These are phyloP conservation scores for Xylaria multiplex DNA, from an alignment of 2,329 filamentous ascomycete genomes.

Conservation along the genomic window DNA sequence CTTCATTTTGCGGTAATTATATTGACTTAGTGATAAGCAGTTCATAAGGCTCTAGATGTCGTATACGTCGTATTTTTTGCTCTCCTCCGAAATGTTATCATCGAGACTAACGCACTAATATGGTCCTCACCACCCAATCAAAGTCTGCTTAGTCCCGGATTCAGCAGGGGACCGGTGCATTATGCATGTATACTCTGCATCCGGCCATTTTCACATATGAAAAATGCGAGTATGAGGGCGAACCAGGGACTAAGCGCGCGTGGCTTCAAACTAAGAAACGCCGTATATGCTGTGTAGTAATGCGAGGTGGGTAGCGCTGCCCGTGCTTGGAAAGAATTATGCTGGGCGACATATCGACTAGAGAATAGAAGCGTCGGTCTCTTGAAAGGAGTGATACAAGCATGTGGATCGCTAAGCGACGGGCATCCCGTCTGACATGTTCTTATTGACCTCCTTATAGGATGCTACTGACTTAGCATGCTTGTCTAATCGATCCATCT, in stretches of 20 bases:
- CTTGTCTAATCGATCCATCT: not conserved
- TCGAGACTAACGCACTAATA: slow-evolving; percentile 2
- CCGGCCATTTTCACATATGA: not conserved
- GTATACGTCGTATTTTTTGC: slow-evolving; percentile 29
- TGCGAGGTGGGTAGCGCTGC: slow-evolving; percentile 2
- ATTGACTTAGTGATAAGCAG: not conserved
- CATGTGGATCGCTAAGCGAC: not conserved
- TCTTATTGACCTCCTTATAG: not conserved
- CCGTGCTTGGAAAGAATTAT: not conserved
- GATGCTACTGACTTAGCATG: not conserved
- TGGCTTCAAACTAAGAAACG: not conserved
- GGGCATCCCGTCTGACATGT: not conserved
- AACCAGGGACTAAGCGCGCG: not conserved
- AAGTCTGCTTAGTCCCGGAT: not conserved
- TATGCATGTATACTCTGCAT: not conserved
- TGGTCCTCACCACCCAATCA: slow-evolving; percentile 15
- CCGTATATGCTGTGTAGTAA: slow-evolving; percentile 9
- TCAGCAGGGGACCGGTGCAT: not conserved
- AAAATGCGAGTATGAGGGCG: not conserved
- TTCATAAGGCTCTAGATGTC: slow-evolving; percentile 16
- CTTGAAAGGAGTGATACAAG: not conserved
- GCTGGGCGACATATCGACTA: not conserved
- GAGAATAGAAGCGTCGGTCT: not conserved
- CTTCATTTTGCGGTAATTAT: not conserved
- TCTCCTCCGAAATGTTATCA: slow-evolving; percentile 2